Evolutionary conservation across 257 asterid genomes (phyloP), one percentile per base, ranked within the genome.

Genomic region (Oldenlandia corymbosa): DNA sequence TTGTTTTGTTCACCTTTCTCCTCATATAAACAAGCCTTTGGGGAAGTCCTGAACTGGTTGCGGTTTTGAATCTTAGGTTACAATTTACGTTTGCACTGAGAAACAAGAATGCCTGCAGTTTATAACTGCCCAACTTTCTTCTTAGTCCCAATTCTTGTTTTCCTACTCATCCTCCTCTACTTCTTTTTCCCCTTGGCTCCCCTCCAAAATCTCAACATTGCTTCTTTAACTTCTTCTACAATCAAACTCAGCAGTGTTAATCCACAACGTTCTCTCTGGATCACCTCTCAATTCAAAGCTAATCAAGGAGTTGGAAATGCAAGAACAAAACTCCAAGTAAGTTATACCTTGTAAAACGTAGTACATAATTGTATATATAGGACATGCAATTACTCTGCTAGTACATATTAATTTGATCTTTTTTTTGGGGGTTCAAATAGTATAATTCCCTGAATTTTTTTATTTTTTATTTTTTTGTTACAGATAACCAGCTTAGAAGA

Each of bases 131-230:
- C 68, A 14, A n/a, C 50, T 20, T 54, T 69, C 24, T 54, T 62
- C 59, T 5, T 69, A 46, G 21, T 43, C 10, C 37, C 61, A 18
- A 56, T 61, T 24, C 3, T 59, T 37, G 8, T 58, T 23, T 17
- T 65, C 39, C 62, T 71, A 23, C 41, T 57, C 52, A 11, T 64
- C 51, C 3, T 63, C 12, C 4, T 65, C 39, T 64, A 47, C 63
- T 28, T 58, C 49, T 71, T n/a, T n/a, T n/a, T 56, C 32, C 20
- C 61, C 43, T 21, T 58, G 27, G n/a, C n/a, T n/a, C 46, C 39
- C 0, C 23, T 45, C 50, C 24, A 32, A 27, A 64, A 47, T 34
- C 36, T 37, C 27, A 13, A 20, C 26, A 23, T 54, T n/a, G 39
- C n/a, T 18, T 41, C 57, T 23, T 62, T 50, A 13, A 42, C 58